A percentile compares a stretch with the other conserved stretches of the same genome.
Conservation (phyloP, 2,329 filamentous ascomycete species). For the Tolypocladium amazonense region DNA sequence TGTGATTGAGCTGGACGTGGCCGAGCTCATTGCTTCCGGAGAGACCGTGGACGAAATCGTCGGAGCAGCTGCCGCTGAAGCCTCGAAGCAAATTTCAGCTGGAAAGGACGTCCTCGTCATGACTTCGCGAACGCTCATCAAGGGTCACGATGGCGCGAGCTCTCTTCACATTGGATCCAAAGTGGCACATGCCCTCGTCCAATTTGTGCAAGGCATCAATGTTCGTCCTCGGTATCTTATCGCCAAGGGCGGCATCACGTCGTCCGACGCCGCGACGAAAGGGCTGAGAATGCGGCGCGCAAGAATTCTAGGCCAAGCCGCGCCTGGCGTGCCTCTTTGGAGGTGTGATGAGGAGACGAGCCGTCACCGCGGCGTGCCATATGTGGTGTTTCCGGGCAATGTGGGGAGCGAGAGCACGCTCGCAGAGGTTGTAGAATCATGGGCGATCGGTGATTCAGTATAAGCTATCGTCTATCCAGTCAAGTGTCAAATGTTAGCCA, state of each 20-base stretch:
- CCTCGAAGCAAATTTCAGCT: slow-evolving; percentile 16
- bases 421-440: slow-evolving; percentile 27
- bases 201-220: slow-evolving; percentile 31
- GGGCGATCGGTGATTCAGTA: slow-evolving; percentile 1
- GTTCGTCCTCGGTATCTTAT: slow-evolving; percentile 43
- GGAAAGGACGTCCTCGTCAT: slow-evolving; percentile 45
- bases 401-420: slow-evolving; percentile 39
- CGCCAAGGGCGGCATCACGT: slow-evolving; percentile 50
- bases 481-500: not conserved
- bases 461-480: not conserved
- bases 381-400: slow-evolving; percentile 49
- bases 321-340: slow-evolving; percentile 47
- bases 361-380: slow-evolving; percentile 38
- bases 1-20: slow-evolving; percentile 34
- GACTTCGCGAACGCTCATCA: slow-evolving; percentile 43
- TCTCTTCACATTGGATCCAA: slow-evolving; percentile 38
- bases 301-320: slow-evolving; percentile 43
- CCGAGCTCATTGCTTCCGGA: slow-evolving; percentile 16
- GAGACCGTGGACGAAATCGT: slow-evolving; percentile 17
- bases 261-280: slow-evolving; percentile 46
- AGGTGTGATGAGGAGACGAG: slow-evolving; percentile 39
- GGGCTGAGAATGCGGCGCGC: slow-evolving; percentile 40
- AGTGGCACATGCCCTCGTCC: slow-evolving; percentile 40
- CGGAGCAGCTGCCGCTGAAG: slow-evolving; percentile 19
- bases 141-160: slow-evolving; percentile 29